A percentile compares a stretch with the other conserved stretches of the same genome.
phyloP scores from a whole-genome alignment of 2,329 filamentous ascomycete species.

The Capronia coronata region DNA sequence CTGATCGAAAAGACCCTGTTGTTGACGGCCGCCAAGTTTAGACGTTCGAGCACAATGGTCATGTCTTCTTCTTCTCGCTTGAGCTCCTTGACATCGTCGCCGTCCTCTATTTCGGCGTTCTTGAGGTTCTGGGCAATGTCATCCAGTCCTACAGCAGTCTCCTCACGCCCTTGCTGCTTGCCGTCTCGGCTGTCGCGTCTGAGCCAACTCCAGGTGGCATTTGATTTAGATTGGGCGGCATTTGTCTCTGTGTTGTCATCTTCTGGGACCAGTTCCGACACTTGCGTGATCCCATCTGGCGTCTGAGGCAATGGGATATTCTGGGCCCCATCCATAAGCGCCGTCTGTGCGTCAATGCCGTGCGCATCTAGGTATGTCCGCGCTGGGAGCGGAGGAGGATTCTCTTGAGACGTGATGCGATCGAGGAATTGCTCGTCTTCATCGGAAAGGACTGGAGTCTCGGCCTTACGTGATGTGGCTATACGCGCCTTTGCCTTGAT shows the following conservation, averaged over 20 bases:
- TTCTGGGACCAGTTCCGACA: constrained; percentile 29
- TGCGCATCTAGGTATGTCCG: constrained; percentile 23
- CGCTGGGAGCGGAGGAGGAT: constrained; percentile 40
- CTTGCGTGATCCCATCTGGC: constrained; percentile 36
- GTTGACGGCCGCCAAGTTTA: constrained; percentile 77
- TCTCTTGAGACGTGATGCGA: constrained; percentile 42
- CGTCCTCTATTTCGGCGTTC: constrained; percentile 28
- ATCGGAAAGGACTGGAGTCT: constrained; percentile 49
- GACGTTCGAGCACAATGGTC: constrained; percentile 67
- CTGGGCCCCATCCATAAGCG: constrained; percentile 42
- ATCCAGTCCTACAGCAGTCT: constrained; percentile 29
- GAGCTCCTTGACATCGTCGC: constrained; percentile 40
- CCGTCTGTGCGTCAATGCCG: constrained; percentile 41
- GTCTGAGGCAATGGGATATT: constrained; percentile 46
- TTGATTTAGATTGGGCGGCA: constrained; percentile 26
- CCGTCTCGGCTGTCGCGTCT: constrained; percentile 34
- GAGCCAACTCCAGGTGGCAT: constrained; percentile 36
- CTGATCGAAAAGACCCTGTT: constrained; percentile 79
- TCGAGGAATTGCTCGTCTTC: constrained; percentile 55
- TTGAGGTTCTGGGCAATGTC: constrained; percentile 31
- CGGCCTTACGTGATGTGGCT: constrained; percentile 31
- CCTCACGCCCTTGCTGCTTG: constrained; percentile 32
- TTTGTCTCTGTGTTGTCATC: constrained; percentile 27
- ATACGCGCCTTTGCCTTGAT: constrained; percentile 37
- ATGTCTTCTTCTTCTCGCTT: constrained; percentile 65